Base-by-base conservation (phyloP, 257 asterid genomes). In the Nicotiana tabacum region DNA sequence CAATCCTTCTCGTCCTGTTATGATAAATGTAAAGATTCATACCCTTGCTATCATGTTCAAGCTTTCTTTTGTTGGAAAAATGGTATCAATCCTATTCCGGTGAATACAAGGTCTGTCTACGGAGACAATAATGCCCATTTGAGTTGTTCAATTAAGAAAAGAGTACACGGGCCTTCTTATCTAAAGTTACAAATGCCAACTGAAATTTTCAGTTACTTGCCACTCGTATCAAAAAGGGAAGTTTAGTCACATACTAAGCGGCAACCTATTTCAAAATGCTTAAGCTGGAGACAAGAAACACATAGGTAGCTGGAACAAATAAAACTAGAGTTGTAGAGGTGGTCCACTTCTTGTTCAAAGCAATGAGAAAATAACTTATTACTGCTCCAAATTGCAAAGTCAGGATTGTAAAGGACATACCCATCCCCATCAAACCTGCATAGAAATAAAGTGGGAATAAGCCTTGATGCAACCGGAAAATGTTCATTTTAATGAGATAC, bases 391-490 rank as follows among this genome's bases (percentile, higher is more conserved):
- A 83, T 46, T 67, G 77, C 83, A 56, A 74, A 84, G 79, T 21
- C 74, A 83, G 30, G 85, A 85, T 66, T 64, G 69, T 43, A 66
- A 84, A 87, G 74, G 39, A 88, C 98, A 55, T 85, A 96, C 99
- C 99, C 99, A 89, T 96, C 99, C 87, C 99, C 99, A 82, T 96
- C 99, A 83, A 96, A 96, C 99, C 99, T 94, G 97, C 90, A 91
- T 35, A 90, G 46, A 80, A 65, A 66, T 83, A 77, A 80, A 83
- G 82, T 11, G 9, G 51, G 80, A 46, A 76, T 87, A 77, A 84
- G 84, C 80, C 86, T 60, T 83, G 81, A 33, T 81, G 18, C 29
- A 65, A 29, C 11, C 4, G 51, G 21, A 58, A 69, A 74, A 33
- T 32, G 13, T 69, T 69, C 55, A 69, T 33, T 6, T 33, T 33